These are phyloP conservation scores for Kuraishia piskuri DNA, from an alignment of 805 yeast genomes.

Conservation along the genomic window DNA sequence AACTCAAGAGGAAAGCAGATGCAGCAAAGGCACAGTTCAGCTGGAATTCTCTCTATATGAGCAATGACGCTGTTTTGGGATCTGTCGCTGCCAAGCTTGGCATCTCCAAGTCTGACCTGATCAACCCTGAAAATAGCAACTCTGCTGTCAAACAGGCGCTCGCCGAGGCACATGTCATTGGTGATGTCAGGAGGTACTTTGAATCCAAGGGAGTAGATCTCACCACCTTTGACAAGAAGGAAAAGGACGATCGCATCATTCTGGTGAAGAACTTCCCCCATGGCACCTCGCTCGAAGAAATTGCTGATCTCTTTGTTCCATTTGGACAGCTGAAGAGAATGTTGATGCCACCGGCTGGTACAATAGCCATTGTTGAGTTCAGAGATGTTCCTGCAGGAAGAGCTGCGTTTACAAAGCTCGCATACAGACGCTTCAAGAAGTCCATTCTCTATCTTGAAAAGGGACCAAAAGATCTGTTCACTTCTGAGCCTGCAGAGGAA, in stretches of 20 bases:
- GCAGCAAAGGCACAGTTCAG: conserved; percentile 84
- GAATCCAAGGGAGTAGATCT: conserved; percentile 82
- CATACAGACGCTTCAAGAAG: conserved; percentile 82
- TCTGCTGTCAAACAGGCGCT: conserved; percentile 95
- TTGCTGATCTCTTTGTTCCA: conserved; percentile 72
- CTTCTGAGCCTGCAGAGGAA: conserved; percentile 38
- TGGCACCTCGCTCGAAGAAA: conserved; percentile 74
- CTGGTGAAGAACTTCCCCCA: conserved; percentile 86
- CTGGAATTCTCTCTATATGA: conserved; percentile 93
- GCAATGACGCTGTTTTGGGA: conserved; percentile 84
- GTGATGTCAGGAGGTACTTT: conserved; percentile 82
- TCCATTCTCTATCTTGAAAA: conserved; percentile 86
- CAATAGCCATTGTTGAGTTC: conserved; percentile 89
- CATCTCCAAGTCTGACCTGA: conserved; percentile 68
- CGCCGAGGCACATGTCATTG: conserved; percentile 94
- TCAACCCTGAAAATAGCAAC: conserved; percentile 78
- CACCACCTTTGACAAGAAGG: conserved; percentile 55
- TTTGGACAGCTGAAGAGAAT: conserved; percentile 75
- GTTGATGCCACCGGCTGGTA: conserved; percentile 93
- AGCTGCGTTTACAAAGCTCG: conserved; percentile 78
- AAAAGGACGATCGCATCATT: conserved; percentile 72
- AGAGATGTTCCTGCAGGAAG: conserved; percentile 78
- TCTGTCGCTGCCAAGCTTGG: conserved; percentile 85
- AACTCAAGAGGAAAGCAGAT: conserved; percentile 71
- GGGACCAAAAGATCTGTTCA: conserved; percentile 81